Evolutionary conservation across 2,329 filamentous ascomycete genomes (phyloP).

Genomic region (Sordariomycetes sp.): DNA sequence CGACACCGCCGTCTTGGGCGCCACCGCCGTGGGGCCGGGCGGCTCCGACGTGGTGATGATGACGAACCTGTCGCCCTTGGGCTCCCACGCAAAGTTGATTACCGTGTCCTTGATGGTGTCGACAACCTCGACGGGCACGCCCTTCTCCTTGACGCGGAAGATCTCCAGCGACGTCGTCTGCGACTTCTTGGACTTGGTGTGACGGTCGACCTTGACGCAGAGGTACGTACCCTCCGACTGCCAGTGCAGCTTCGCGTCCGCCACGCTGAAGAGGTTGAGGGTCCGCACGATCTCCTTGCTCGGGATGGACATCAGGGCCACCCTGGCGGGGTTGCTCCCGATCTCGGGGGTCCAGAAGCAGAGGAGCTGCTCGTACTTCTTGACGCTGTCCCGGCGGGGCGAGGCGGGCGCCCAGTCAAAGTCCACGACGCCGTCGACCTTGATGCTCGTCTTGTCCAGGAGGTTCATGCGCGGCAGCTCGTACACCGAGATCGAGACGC

Average conservation of each 20-base stretch:
- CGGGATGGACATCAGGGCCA: slow-evolving; percentile 90
- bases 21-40: slow-evolving; percentile 64
- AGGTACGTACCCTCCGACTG: slow-evolving; percentile 90
- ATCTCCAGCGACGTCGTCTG: slow-evolving; percentile 96
- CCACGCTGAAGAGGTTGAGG: slow-evolving; percentile 95
- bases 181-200: slow-evolving; percentile 98
- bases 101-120: slow-evolving; percentile 97
- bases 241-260: slow-evolving; percentile 97
- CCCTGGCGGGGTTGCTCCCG: slow-evolving; percentile 94
- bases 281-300: slow-evolving; percentile 91
- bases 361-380: slow-evolving; percentile 89
- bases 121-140: slow-evolving; percentile 94
- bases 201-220: slow-evolving; percentile 96
- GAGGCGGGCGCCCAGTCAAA: slow-evolving; percentile 94
- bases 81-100: slow-evolving; percentile 99
- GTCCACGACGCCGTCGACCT: slow-evolving; percentile 93
- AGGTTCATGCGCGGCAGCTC: slow-evolving; percentile 83
- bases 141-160: slow-evolving; percentile 95
- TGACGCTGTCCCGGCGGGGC: slow-evolving; percentile 72
- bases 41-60: slow-evolving; percentile 92
- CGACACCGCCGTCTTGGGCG: slow-evolving; percentile 85
- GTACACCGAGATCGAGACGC: slow-evolving; percentile 83
- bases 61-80: slow-evolving; percentile 93
- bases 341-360: slow-evolving; percentile 99
- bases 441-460: slow-evolving; percentile 83